phyloP scores from a whole-genome alignment of 2,329 filamentous ascomycete genomes.

The Fusarium sp. region DNA sequence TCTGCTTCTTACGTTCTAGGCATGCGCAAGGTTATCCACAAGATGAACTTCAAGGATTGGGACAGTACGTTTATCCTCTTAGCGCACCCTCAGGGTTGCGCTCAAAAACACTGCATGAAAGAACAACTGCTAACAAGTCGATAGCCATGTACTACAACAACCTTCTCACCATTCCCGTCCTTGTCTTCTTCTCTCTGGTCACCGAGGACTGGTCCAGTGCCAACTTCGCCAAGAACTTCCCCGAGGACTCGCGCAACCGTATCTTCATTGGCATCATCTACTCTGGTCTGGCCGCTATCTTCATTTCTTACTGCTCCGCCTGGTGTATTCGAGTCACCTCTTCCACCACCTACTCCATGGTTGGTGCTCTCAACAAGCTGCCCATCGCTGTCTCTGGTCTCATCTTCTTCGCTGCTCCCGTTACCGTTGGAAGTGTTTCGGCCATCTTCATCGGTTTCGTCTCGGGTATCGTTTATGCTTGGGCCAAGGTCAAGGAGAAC shows the following conservation, averaged over 20 bases:
- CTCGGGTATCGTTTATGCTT: conserved; percentile 90
- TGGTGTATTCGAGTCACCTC: conserved; percentile 99
- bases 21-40: conserved; percentile 99
- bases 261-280: conserved; percentile 90
- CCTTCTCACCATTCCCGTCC: conserved; percentile 91
- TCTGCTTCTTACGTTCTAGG: conserved; percentile 87
- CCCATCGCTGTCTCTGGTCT: conserved; percentile 92
- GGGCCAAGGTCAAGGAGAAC: conserved; percentile 64
- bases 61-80: conserved; percentile 75
- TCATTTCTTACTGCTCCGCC: conserved; percentile 98
- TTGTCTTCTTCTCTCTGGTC: conserved; percentile 81
- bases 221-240: conserved; percentile 91
- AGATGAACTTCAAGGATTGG: conserved; percentile 99
- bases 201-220: conserved; percentile 90
- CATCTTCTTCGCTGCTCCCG: conserved; percentile 92
- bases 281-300: conserved; percentile 90
- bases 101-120: not conserved
- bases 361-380: conserved; percentile 96
- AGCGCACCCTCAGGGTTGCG: not conserved
- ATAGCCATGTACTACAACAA: conserved; percentile 99
- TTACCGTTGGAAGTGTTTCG: conserved; percentile 91
- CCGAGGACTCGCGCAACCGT: conserved; percentile 75
- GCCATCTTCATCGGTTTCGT: conserved; percentile 92
- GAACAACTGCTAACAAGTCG: conserved; percentile 41
- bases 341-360: conserved; percentile 98